Evolutionary conservation across 2,329 filamentous ascomycete species (phyloP).

Genomic region (Zymoseptoria crescenta): DNA sequence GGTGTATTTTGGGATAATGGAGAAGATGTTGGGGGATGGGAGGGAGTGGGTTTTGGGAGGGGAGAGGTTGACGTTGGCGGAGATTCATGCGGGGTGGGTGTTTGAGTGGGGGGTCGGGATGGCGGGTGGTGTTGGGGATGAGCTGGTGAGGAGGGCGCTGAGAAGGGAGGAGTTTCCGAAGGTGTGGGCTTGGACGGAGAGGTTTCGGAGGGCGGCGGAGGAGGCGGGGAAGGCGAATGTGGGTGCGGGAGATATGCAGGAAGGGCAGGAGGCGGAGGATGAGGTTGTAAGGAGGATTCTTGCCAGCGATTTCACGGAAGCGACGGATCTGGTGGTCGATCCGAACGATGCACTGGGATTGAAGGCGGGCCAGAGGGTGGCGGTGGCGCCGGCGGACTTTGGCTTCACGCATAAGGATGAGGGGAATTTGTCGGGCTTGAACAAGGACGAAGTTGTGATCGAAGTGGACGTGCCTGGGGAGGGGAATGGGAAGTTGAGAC

Average conservation of each 20-base stretch:
- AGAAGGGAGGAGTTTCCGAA: constrained; percentile 7
- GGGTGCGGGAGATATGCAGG: constrained; percentile 4
- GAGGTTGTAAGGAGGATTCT: constrained; percentile 11
- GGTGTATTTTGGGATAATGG: constrained; percentile 13
- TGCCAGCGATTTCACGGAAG: constrained; percentile 2
- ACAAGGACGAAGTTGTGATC: constrained; percentile 13
- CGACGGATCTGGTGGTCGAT: constrained; percentile 1
- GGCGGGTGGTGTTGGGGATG: constrained; percentile 6
- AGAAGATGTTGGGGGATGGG: constrained; percentile 18
- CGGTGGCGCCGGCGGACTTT: constrained; percentile 13
- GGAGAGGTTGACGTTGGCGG: constrained; percentile 10
- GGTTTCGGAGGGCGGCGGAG: constrained; percentile 7
- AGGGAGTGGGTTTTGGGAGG: constrained; percentile 15
- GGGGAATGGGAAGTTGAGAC: constrained; percentile 6
- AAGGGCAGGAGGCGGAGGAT: constrained; percentile 10
- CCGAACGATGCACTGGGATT: constrained; percentile 9
- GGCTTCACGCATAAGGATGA: constrained; percentile 15
- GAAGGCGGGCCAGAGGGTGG: constrained; percentile 9
- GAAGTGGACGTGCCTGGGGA: constrained; percentile 6
- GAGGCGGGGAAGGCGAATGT: constrained; percentile 4
- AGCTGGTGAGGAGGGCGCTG: constrained; percentile 9
- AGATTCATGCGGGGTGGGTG: constrained; percentile 16
- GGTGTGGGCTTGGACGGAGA: constrained; percentile 11
- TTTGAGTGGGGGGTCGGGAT: constrained; percentile 13
- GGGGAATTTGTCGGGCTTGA: constrained; percentile 8